Percentiles rank a stretch among this genome's conserved stretches.
Conservation (phyloP, 139 green algal species). For the Picochlorum sp. region DNA sequence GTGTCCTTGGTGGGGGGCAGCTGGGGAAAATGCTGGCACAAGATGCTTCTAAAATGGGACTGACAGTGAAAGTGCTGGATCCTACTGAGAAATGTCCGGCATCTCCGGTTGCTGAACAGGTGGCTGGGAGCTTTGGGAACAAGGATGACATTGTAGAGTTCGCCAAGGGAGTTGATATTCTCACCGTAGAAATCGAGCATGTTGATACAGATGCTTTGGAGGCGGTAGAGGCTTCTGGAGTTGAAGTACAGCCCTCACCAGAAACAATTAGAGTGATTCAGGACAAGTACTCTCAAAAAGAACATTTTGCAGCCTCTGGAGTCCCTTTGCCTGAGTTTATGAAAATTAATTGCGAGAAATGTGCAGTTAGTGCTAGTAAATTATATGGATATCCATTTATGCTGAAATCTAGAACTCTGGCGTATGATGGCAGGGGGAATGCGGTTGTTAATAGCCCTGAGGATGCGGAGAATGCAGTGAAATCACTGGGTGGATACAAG, state of each 20-base stretch:
- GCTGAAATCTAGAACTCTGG: conserved; percentile 84
- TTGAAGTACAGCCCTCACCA: conserved; percentile 74
- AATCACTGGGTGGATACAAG: conserved; percentile 58
- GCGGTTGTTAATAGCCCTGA: conserved; percentile 46
- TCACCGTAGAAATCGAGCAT: conserved; percentile 99
- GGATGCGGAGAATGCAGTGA: conserved; percentile 48
- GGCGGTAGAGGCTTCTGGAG: conserved; percentile 29
- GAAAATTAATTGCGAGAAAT: conserved; percentile 38
- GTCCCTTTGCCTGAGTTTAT: conserved; percentile 73
- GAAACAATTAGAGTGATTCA: conserved; percentile 60
- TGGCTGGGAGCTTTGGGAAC: conserved; percentile 67
- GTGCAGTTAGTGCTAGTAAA: conserved; percentile 23
- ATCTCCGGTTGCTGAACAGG: conserved; percentile 58
- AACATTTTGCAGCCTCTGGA: conserved; percentile 61
- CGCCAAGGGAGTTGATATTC: conserved; percentile 60
- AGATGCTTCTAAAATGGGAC: conserved; percentile 79
- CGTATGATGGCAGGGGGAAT: conserved; percentile 93
- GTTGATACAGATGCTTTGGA: conserved; percentile 79
- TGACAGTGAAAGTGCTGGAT: conserved; percentile 81
- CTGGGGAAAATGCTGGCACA: conserved; percentile 93
- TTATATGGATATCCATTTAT: conserved; percentile 88
- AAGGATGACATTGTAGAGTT: conserved; percentile 58
- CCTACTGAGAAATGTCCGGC: conserved; percentile 68
- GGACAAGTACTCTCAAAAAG: conserved; percentile 95
- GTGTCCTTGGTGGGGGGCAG: conserved; percentile 92